A percentile compares a stretch with the other conserved stretches of the same genome.
Conservation (phyloP, 331 rosid genomes). For the Prunus yedoensis region DNA sequence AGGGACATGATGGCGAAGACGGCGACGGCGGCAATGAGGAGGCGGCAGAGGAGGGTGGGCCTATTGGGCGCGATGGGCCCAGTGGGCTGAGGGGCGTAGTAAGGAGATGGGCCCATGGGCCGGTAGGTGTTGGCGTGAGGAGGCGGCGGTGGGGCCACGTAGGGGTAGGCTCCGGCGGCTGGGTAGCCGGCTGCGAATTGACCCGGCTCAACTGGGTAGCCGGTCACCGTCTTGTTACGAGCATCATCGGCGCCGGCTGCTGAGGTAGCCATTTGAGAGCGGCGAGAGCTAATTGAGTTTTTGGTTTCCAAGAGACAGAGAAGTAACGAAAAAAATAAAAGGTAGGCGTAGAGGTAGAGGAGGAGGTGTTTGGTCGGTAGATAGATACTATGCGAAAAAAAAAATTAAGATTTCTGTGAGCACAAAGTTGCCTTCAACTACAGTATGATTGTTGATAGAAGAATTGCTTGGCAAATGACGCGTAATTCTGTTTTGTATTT, state of each 20-base stretch:
- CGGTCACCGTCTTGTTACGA: constrained; percentile 17
- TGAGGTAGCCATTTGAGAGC: not conserved
- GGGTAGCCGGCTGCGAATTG: constrained; percentile 15
- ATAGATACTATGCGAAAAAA: too few species aligned
- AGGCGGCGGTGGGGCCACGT: not conserved
- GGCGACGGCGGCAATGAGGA: not conserved
- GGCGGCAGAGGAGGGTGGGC: constrained; percentile 7
- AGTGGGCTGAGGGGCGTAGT: constrained; percentile 3
- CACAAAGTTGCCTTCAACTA: too few species aligned
- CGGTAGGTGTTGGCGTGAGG: not conserved
- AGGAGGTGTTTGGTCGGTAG: too few species aligned
- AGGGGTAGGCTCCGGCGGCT: not conserved
- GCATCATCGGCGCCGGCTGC: not conserved
- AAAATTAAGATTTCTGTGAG: too few species aligned
- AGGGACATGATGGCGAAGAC: not conserved
- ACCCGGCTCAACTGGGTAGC: constrained; percentile 8
- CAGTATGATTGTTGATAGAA: too few species aligned
- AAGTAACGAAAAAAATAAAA: not conserved
- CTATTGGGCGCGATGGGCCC: not conserved
- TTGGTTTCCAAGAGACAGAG: not conserved
- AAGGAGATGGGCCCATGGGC: not conserved
- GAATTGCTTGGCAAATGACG: too few species aligned
- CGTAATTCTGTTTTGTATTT: too few species aligned
- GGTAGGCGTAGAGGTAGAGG: not conserved
- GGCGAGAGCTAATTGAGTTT: not conserved